These are phyloP conservation scores for Gossypium schwendimanii DNA, from an alignment of 441 rosid genomes.

Conservation along the genomic window DNA sequence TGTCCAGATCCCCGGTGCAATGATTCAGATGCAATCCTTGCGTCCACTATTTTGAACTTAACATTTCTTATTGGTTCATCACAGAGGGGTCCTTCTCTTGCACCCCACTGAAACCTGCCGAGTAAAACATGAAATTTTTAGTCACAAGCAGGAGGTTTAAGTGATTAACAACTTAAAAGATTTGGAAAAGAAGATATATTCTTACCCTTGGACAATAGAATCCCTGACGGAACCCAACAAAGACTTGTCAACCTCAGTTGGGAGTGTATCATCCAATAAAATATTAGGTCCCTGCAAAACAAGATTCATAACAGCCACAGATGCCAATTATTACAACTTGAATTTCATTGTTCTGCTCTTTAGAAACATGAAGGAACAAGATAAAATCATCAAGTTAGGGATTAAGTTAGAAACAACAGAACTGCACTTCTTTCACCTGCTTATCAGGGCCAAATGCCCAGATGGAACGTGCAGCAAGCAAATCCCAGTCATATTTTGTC, in stretches of 20 bases:
- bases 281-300: constrained; percentile 79
- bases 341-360: background rate
- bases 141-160: background rate
- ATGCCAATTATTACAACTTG: background rate
- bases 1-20: constrained; percentile 94
- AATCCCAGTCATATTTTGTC: constrained; percentile 93
- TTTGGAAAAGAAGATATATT: background rate
- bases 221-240: constrained; percentile 77
- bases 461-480: constrained; percentile 93
- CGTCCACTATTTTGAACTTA: constrained; percentile 92
- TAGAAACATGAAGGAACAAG: background rate
- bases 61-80: constrained; percentile 98
- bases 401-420: constrained; percentile 1
- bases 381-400: constrained; percentile 8
- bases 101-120: constrained; percentile 94
- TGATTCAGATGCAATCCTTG: constrained; percentile 83
- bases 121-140: constrained; percentile 11
- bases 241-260: constrained; percentile 86
- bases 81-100: constrained; percentile 96
- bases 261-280: constrained; percentile 83
- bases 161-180: background rate
- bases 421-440: constrained; percentile 44
- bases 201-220: constrained; percentile 92
- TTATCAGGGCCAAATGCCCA: constrained; percentile 99
- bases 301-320: constrained; percentile 8